Percentiles rank a stretch among this genome's conserved stretches.
These are phyloP conservation scores for Isabelozyma gotoi DNA, from an alignment of 805 yeast genomes.

Conservation along the genomic window DNA sequence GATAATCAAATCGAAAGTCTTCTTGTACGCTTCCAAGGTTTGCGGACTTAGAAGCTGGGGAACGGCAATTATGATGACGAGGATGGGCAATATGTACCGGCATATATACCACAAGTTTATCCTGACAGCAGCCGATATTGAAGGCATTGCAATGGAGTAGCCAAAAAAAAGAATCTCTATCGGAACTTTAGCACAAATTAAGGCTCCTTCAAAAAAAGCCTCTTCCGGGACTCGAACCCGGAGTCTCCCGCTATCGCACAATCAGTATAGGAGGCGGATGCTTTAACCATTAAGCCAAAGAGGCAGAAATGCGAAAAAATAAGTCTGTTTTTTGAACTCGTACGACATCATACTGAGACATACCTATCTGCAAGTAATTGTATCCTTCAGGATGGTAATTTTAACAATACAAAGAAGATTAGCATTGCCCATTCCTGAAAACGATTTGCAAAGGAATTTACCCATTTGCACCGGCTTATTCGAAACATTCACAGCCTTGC, in stretches of 20 bases:
- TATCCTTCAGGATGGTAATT: too few relatives aligned
- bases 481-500: too few relatives aligned
- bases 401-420: too few relatives aligned
- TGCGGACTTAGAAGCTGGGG: slow-evolving; percentile 13
- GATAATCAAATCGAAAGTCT: slow-evolving; percentile 11
- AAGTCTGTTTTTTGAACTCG: neutral
- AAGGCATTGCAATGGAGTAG: neutral
- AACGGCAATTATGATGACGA: slow-evolving; percentile 7
- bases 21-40: slow-evolving; percentile 9
- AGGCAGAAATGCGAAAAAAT: neutral
- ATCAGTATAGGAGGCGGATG: slow-evolving; percentile 41
- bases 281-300: slow-evolving; percentile 53
- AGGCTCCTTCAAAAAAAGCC: slow-evolving; percentile 15
- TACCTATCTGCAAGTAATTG: too few relatives aligned
- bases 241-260: slow-evolving; percentile 30
- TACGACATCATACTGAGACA: too few relatives aligned
- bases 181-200: neutral
- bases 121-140: neutral
- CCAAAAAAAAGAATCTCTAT: neutral
- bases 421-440: too few relatives aligned
- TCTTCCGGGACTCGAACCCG: slow-evolving; percentile 45
- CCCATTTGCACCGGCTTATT: too few relatives aligned
- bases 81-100: slow-evolving; percentile 9
- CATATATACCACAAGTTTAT: too few relatives aligned
- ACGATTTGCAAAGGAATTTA: too few relatives aligned